A percentile compares a stretch with the other conserved stretches of the same genome.
Conservation (phyloP, 225 moss, liverwort and hornwort species). For the Marchantia paleacea region DNA sequence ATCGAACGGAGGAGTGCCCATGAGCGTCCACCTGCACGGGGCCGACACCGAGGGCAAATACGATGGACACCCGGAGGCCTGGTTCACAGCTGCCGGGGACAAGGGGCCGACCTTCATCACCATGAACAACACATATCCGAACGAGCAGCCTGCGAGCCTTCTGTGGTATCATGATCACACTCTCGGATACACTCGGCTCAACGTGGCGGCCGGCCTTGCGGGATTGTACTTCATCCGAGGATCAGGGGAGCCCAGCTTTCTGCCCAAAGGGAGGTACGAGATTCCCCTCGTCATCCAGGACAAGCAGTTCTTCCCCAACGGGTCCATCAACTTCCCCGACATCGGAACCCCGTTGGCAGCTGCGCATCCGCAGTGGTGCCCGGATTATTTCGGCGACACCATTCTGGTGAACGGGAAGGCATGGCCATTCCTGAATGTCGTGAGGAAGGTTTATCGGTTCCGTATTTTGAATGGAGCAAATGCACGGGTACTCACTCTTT, state of each 20-base stretch:
- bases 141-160: slow-evolving; percentile 42
- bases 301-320: slow-evolving; percentile 26
- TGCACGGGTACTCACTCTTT: slow-evolving; percentile 53
- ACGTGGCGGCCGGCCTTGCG: slow-evolving; percentile 41
- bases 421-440: slow-evolving; percentile 59
- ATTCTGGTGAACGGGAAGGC: slow-evolving; percentile 65
- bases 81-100: slow-evolving; percentile 48
- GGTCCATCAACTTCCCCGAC: slow-evolving; percentile 59
- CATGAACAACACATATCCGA: slow-evolving; percentile 50
- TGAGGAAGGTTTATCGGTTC: slow-evolving; percentile 52
- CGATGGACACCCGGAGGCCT: slow-evolving; percentile 58
- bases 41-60: slow-evolving; percentile 30
- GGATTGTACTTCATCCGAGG: slow-evolving; percentile 47
- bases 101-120: slow-evolving; percentile 22
- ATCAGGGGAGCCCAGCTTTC: not conserved
- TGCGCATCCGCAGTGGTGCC: slow-evolving; percentile 66
- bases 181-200: slow-evolving; percentile 53
- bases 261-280: slow-evolving; percentile 29
- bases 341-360: slow-evolving; percentile 26
- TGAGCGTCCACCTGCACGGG: slow-evolving; percentile 50
- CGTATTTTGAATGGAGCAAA: slow-evolving; percentile 53
- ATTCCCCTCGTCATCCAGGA: slow-evolving; percentile 30
- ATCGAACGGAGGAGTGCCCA: slow-evolving; percentile 46
- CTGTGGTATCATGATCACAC: slow-evolving; percentile 67
- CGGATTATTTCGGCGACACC: slow-evolving; percentile 66